A percentile compares a stretch with the other conserved stretches of the same genome.
phyloP scores from a whole-genome alignment of 2,329 filamentous ascomycete genomes.

The Nemania sp. region DNA sequence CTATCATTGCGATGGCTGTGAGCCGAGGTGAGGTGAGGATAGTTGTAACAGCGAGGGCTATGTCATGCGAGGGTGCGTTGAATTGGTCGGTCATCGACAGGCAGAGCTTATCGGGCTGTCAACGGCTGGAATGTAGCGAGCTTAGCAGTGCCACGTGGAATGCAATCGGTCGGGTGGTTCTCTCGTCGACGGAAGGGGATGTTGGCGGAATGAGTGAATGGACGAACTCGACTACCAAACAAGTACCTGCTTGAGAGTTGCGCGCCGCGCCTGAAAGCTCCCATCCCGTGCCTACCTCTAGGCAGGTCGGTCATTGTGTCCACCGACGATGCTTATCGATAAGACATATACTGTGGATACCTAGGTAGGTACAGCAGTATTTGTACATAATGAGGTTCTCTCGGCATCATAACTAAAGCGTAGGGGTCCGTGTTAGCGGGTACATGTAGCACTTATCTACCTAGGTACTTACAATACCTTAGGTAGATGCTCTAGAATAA shows the following conservation, averaged over 20 bases:
- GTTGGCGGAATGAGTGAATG: slow-evolving; percentile 19
- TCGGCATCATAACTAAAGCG: background rate
- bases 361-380: too few species aligned
- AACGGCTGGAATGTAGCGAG: slow-evolving; percentile 12
- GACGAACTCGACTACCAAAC: slow-evolving; percentile 7
- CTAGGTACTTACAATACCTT: background rate
- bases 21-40: slow-evolving; percentile 12
- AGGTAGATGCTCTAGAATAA: background rate
- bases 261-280: slow-evolving; percentile 37
- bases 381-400: background rate
- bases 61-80: slow-evolving; percentile 23
- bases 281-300: slow-evolving; percentile 3
- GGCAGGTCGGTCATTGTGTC: slow-evolving; percentile 3
- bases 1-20: slow-evolving; percentile 38
- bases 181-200: background rate
- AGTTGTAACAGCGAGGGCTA: slow-evolving; percentile 17
- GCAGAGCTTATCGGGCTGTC: background rate
- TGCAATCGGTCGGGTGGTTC: background rate
- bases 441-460: background rate
- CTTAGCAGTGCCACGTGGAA: slow-evolving; percentile 9
- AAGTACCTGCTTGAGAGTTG: slow-evolving; percentile 8
- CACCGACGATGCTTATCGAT: slow-evolving; percentile 27
- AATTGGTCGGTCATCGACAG: background rate
- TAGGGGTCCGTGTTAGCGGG: background rate
- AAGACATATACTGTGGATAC: background rate